A percentile compares a stretch with the other conserved stretches of the same genome.
Evolutionary conservation across 1,139 yeast species (phyloP).

Genomic region (Maudiozyma humilis): DNA sequence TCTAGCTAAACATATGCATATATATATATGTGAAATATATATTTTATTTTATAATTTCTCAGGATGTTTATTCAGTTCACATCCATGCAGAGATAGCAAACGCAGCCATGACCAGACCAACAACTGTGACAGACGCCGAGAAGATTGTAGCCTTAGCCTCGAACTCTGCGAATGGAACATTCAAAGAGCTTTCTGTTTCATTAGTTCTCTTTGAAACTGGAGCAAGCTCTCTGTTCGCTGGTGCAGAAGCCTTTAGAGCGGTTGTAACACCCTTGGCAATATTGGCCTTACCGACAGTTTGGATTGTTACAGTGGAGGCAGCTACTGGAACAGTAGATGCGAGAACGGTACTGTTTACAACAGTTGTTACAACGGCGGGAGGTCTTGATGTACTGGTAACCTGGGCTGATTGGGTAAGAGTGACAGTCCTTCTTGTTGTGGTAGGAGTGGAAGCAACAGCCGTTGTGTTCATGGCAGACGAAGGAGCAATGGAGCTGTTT

Average conservation of each 20-base stretch:
- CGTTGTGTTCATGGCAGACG: too few relatives aligned
- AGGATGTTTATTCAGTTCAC: neutral
- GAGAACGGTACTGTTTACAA: too few relatives aligned
- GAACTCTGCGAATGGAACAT: conserved; percentile 2
- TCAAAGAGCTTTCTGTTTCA: neutral
- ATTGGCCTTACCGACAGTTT: neutral
- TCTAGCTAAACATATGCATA: neutral
- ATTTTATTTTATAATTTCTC: neutral
- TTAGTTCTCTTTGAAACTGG: neutral
- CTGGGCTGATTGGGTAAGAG: neutral
- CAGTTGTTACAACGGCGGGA: neutral
- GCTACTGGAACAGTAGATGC: too few relatives aligned
- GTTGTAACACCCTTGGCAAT: neutral
- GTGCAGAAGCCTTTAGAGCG: too few relatives aligned
- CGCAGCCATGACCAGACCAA: conserved; percentile 2
- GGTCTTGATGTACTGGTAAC: neutral
- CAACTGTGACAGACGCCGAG: conserved; percentile 6
- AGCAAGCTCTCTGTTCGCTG: neutral
- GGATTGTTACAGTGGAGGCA: neutral
- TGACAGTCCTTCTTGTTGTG: neutral
- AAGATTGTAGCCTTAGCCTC: conserved; percentile 7
- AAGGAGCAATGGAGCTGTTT: too few relatives aligned
- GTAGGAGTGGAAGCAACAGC: too few relatives aligned
- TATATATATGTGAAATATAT: neutral
- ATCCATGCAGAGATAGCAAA: neutral